Conservation (phyloP, 768 basidiomycete species). For the Kockovaella imperatae region DNA sequence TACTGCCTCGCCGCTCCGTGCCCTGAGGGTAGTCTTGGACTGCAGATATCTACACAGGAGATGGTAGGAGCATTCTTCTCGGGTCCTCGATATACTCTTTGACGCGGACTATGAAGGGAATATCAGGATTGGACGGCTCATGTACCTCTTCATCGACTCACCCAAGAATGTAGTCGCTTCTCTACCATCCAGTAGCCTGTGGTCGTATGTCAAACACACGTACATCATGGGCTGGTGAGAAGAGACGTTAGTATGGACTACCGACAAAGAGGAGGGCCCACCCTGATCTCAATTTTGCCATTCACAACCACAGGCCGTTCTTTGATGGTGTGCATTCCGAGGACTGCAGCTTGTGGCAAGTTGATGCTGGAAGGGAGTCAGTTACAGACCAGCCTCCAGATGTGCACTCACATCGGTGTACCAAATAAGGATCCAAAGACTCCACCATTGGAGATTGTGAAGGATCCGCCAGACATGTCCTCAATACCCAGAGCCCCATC, state of each 20-base stretch:
- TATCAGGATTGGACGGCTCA: conserved; percentile 4
- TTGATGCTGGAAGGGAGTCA: conserved; percentile 56
- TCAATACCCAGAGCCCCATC: conserved; percentile 92
- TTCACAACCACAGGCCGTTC: conserved; percentile 83
- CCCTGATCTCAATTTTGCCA: conserved; percentile 90
- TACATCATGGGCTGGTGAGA: conserved; percentile 75
- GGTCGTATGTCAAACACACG: conserved; percentile 80
- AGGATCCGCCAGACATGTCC: conserved; percentile 97
- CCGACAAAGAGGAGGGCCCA: conserved; percentile 96
- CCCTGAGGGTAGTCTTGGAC: too few species aligned
- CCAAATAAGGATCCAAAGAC: conserved; percentile 96
- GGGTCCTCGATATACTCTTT: conserved; percentile 93
- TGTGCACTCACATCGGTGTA: conserved; percentile 64
- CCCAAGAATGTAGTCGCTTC: conserved; percentile 97
- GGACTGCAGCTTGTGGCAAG: conserved; percentile 85
- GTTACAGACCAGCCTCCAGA: conserved; percentile 7
- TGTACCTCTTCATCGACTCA: conserved; percentile 47
- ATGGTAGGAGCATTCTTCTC: conserved; percentile 60
- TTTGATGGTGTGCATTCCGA: conserved; percentile 96
- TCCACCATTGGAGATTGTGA: conserved; percentile 98
- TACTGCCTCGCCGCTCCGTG: too few species aligned
- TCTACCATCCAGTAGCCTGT: conserved; percentile 86
- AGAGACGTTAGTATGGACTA: conserved; percentile 53
- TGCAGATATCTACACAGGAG: conserved; percentile 26
- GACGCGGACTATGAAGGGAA: conserved; percentile 61